Evolutionary conservation across 805 yeast genomes (phyloP), one percentile per base, ranked within the genome.

Genomic region (Spathaspora girioi): DNA sequence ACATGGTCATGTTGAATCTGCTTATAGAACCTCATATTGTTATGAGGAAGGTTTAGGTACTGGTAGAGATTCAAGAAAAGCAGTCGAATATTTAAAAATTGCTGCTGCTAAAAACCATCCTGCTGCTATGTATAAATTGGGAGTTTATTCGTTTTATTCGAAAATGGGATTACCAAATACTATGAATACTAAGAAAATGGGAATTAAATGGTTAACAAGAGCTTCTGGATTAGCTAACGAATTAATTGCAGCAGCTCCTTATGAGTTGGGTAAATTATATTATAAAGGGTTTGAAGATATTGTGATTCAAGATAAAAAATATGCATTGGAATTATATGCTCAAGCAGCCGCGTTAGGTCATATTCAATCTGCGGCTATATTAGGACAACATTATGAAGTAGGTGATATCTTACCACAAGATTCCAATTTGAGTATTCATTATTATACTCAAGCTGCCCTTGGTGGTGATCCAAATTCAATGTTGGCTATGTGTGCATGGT

Each of bases 401-500:
- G 98, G 94, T 7, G 87, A 81, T 52, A 65, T 82, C 53, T 78
- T 91, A 11, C 87, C 89, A 1, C 87, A 83, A 54, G 96, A 94
- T 66, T 75, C 91, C 0, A 86, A 88, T 56, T 74, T 93, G 46
- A 87, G 96, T 1, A 89, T 94, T 43, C 97, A 94, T 66, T 93
- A 92, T 65, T 93, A 89, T 66, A 91, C 96, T 0, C 84, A 87
- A 56, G 97, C 97, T 0, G 97, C 98, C 0, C 66, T 85, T 29
- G 85, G 85, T 3, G 97, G 97, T 6, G 96, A 94, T 66, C 80
- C 96, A 0, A 84, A 81, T 46, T 86, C 96, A 10, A 94, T 93
- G 96, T 75, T 93, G 61, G 92, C 96, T 1, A 76, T 93, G 73
- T 92, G 97, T 67, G 97, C 97, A 1, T 94, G 98, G 97, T 94